A percentile compares a stretch with the other conserved stretches of the same genome.
Evolutionary conservation across 2,329 filamentous ascomycete species (phyloP).

Genomic region (Stagonosporopsis rhizophila): DNA sequence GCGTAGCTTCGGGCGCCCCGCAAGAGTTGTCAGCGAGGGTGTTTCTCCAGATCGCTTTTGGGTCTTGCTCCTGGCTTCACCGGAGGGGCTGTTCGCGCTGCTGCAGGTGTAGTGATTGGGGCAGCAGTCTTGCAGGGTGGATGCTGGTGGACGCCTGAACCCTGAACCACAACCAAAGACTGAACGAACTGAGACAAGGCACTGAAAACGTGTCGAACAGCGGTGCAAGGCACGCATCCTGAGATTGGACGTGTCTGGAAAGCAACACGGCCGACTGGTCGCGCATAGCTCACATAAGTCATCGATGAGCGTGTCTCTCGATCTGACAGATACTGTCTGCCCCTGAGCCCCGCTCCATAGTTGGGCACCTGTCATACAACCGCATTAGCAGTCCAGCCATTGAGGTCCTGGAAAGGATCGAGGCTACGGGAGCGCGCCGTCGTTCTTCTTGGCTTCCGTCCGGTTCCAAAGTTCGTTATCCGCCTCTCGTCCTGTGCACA

Average conservation of each 20-base stretch:
- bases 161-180: neutral
- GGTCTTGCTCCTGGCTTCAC: constrained; percentile 15
- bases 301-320: neutral
- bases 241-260: neutral
- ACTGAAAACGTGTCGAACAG: constrained; percentile 5
- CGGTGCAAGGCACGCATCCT: neutral
- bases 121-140: constrained; percentile 7
- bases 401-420: constrained; percentile 31
- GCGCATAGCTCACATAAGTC: constrained; percentile 1
- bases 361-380: constrained; percentile 30
- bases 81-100: constrained; percentile 13
- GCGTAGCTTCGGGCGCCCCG: constrained; percentile 15
- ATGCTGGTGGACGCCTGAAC: constrained; percentile 6
- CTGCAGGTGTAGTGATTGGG: constrained; percentile 6
- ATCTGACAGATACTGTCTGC: constrained; percentile 7
- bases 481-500: constrained; percentile 20
- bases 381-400: constrained; percentile 17
- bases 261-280: neutral
- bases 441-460: constrained; percentile 25
- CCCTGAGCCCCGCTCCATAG: constrained; percentile 30
- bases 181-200: neutral
- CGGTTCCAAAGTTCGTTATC: constrained; percentile 31
- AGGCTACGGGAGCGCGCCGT: constrained; percentile 37
- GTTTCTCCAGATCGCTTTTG: constrained; percentile 16
- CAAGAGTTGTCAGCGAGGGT: constrained; percentile 1